Base-by-base conservation (phyloP, 306 rosid genomes). In the Fragaria ananassa region DNA sequence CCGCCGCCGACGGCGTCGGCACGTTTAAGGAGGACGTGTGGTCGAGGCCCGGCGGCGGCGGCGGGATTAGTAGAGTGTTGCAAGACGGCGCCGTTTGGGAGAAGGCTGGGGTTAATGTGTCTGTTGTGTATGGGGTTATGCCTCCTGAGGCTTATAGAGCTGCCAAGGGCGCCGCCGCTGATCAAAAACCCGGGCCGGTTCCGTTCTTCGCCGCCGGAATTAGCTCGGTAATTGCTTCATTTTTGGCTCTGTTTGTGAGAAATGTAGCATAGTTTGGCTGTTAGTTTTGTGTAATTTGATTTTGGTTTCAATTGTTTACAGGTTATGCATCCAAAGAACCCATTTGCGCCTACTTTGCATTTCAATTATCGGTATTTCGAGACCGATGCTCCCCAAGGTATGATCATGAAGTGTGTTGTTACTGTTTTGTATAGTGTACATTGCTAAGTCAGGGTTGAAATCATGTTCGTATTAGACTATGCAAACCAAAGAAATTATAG, bases 101-200 rank as follows among this genome's bases (percentile, higher is more conserved):
- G 89, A 95, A 95, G 79, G 99, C 99, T 47, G 99, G 99, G 10
- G 99, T 95, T 31, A 95, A 95, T 82, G 99, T 95, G 31, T 92
- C 97, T 5, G 97, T 95, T 44, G 99, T 95, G 23, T 95, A 95
- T 21, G 99, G 99, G 11, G 87, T 92, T 6, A 95, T 95, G 99
- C 99, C 99, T 7, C 97, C 97, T 6, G 98, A 95, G 46, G 98
- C 98, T 65, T 95, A 95, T 68, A 91, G 98, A 65, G 98, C 98
- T 41, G 98, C 98, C 34, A 90, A 89, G 74, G 88, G 85, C 56
- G 77, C 85, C 11, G 57, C 84, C 8, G 31, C 68, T 10, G 88
- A 91, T 83, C 88, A 86, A 5, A 94, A 94, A 77, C 97, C 97
- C 25, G 97, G 92, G 46, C 97, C 97, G 8, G 80, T 95, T 39